Evolutionary conservation across 441 rosid genomes (phyloP).

Genomic region (Hura crepitans): DNA sequence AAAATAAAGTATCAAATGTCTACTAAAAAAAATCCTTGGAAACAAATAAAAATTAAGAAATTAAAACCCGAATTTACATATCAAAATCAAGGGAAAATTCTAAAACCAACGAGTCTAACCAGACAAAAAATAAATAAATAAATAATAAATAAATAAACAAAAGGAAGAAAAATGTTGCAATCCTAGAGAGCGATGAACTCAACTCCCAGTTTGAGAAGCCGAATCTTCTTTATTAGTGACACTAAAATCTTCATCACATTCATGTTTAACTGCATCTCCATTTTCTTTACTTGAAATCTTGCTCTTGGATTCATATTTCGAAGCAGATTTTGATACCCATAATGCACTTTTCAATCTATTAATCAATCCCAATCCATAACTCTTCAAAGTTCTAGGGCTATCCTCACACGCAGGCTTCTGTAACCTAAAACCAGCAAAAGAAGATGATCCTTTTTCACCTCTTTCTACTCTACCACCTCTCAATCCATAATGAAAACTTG

Average conservation of each 20-base stretch:
- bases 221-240: background rate
- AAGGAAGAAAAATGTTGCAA: no score
- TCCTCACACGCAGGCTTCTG: slow-evolving; percentile 7
- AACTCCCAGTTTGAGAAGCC: background rate
- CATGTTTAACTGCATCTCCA: background rate
- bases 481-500: slow-evolving; percentile 51
- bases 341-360: slow-evolving; percentile 52
- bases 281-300: slow-evolving; percentile 23
- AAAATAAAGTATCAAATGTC: no score
- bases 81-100: no score
- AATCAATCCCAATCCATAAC: slow-evolving; percentile 43
- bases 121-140: no score
- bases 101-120: no score
- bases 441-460: slow-evolving; percentile 51
- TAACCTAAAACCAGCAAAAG: slow-evolving; percentile 40
- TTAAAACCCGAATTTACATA: no score
- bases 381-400: slow-evolving; percentile 31
- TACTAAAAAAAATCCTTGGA: no score
- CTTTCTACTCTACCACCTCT: slow-evolving; percentile 34
- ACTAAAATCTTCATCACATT: slow-evolving; percentile 3
- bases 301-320: slow-evolving; percentile 22
- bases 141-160: no score
- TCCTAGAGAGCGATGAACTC: background rate
- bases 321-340: slow-evolving; percentile 33
- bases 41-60: no score